Conservation (phyloP, 176 grass and related monocot genomes). For the Phoenix roebelenii region DNA sequence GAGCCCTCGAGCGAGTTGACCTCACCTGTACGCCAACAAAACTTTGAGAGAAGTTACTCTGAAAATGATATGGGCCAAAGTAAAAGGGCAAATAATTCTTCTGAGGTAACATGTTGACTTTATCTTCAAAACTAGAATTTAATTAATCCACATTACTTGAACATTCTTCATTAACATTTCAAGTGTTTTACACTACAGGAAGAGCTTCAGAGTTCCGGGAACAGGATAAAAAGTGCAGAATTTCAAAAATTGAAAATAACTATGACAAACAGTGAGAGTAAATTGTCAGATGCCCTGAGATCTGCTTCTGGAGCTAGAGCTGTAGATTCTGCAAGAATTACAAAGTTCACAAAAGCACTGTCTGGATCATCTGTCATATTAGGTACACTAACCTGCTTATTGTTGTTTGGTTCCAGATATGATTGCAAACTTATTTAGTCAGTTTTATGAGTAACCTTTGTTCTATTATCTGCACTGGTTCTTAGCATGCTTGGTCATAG, state of each 20-base stretch:
- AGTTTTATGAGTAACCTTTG: neutral
- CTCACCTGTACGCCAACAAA: conserved; percentile 33
- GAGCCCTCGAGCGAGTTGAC: conserved; percentile 39
- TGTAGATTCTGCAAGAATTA: conserved; percentile 84
- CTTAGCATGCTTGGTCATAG: too few relatives aligned
- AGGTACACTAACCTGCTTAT: conserved; percentile 27
- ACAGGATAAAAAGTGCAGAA: conserved; percentile 20
- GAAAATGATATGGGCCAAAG: conserved; percentile 47
- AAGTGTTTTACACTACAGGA: conserved; percentile 21
- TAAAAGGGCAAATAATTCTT: conserved; percentile 32
- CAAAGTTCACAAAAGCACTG: conserved; percentile 72
- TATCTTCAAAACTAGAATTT: too few relatives aligned
- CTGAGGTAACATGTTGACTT: conserved; percentile 31
- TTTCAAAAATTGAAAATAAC: conserved; percentile 44
- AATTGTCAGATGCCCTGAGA: conserved; percentile 57
- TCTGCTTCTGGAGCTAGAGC: conserved; percentile 84
- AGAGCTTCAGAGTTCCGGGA: conserved; percentile 38
- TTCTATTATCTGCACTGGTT: too few relatives aligned
- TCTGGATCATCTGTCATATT: conserved; percentile 84
- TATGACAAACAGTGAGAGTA: conserved; percentile 41
- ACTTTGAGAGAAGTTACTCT: conserved; percentile 30
- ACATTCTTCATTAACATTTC: too few relatives aligned
- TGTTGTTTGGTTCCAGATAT: neutral
- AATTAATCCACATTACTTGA: too few relatives aligned
- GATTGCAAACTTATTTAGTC: neutral